Percentiles rank a stretch among this genome's conserved stretches.
These are phyloP conservation scores for Lasiodiplodia theobromae DNA, from an alignment of 2,329 filamentous ascomycete genomes.

Conservation along the genomic window DNA sequence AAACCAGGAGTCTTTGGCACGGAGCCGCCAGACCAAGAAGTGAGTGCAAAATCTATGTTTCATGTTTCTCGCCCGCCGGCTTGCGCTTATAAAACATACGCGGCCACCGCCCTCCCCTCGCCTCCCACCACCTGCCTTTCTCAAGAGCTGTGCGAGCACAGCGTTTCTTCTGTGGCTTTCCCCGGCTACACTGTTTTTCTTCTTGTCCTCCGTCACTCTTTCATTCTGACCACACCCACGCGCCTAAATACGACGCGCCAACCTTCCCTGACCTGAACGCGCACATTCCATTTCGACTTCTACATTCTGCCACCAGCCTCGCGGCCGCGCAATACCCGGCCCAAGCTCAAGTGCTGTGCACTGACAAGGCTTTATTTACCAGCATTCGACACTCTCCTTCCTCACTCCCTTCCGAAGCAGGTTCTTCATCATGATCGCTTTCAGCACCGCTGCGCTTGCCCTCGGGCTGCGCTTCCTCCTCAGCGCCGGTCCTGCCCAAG, in stretches of 20 bases:
- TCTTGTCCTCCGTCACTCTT: conserved; percentile 26
- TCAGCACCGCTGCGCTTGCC: conserved; percentile 46
- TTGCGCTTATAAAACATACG: conserved; percentile 21
- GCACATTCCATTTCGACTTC: conserved; percentile 25
- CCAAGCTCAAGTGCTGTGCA: conserved; percentile 25
- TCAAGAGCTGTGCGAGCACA: conserved; percentile 24
- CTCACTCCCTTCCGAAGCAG: conserved; percentile 27
- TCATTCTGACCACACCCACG: not conserved
- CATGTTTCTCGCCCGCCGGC: conserved; percentile 26
- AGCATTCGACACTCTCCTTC: conserved; percentile 17
- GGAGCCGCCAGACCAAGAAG: conserved; percentile 21
- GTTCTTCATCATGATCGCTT: conserved; percentile 46
- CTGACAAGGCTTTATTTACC: conserved; percentile 30
- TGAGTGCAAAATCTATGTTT: conserved; percentile 28
- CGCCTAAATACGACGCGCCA: conserved; percentile 14
- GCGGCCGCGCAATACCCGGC: conserved; percentile 12
- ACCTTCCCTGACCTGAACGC: conserved; percentile 22
- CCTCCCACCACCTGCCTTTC: conserved; percentile 24
- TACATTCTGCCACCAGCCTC: conserved; percentile 28
- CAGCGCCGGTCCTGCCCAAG: conserved; percentile 35
- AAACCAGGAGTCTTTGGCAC: conserved; percentile 21
- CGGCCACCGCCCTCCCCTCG: conserved; percentile 20
- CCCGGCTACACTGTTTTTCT: conserved; percentile 21
- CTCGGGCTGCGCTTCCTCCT: conserved; percentile 45
- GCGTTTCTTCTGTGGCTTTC: conserved; percentile 24